phyloP scores from a whole-genome alignment of 2,329 filamentous ascomycete species.

The Diaporthe caulivora region DNA sequence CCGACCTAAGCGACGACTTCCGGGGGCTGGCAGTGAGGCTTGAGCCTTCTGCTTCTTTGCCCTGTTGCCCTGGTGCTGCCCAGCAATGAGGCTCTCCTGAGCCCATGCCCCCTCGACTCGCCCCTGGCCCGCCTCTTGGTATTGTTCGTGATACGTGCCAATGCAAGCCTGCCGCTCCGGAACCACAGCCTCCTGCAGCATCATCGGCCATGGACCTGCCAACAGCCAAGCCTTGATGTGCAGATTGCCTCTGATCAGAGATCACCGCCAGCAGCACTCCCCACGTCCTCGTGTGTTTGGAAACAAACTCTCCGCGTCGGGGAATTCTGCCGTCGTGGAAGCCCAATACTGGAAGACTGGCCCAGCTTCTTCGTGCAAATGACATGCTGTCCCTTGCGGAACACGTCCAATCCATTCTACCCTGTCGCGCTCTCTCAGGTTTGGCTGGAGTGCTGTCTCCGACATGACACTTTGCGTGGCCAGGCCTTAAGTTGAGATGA shows the following conservation, averaged over 20 bases:
- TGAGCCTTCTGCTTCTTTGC: background rate
- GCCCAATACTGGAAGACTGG: background rate
- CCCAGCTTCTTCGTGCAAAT: background rate
- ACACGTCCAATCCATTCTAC: constrained; percentile 8
- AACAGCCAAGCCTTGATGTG: constrained; percentile 28
- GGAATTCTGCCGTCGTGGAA: background rate
- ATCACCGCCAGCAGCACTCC: constrained; percentile 12
- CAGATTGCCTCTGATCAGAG: constrained; percentile 23
- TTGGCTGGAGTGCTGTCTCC: constrained; percentile 15
- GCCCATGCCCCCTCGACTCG: no score
- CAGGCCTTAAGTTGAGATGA: constrained; percentile 19
- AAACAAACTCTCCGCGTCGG: constrained; percentile 6
- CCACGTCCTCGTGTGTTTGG: constrained; percentile 21
- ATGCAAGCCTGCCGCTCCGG: constrained; percentile 13
- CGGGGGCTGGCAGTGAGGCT: constrained; percentile 10
- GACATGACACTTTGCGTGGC: constrained; percentile 4
- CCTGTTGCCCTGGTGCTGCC: background rate
- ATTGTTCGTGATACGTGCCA: constrained; percentile 22
- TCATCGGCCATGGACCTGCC: constrained; percentile 11
- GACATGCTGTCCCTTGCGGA: background rate
- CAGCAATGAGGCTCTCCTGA: constrained; percentile 17
- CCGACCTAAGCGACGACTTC: constrained; percentile 10
- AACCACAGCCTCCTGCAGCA: constrained; percentile 4
- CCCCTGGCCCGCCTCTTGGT: constrained; percentile 22
- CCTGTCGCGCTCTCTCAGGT: background rate